Conservation (phyloP, 805 yeast genomes). For the Yamadazyma tumulicola region DNA sequence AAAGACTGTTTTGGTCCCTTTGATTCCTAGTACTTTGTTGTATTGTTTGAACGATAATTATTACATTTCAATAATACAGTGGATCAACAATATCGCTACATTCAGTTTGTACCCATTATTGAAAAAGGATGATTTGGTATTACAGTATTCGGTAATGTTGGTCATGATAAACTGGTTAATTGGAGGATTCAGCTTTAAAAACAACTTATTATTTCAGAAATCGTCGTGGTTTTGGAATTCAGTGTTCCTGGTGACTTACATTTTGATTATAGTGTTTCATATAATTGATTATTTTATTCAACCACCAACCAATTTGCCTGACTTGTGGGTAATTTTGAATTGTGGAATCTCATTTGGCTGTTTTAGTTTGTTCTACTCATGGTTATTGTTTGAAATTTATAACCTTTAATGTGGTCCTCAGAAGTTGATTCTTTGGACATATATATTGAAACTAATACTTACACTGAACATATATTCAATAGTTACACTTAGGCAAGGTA, state of each 20-base stretch:
- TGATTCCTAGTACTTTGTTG: conserved; percentile 78
- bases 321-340: conserved; percentile 80
- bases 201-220: conserved; percentile 21
- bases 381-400: conserved; percentile 58
- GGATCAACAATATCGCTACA: conserved; percentile 82
- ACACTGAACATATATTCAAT: too few relatives aligned
- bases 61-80: conserved; percentile 69
- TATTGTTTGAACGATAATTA: conserved; percentile 51
- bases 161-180: conserved; percentile 46
- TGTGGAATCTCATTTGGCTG: conserved; percentile 71
- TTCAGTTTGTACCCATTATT: conserved; percentile 89
- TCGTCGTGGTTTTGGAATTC: conserved; percentile 22
- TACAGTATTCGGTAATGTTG: conserved; percentile 67
- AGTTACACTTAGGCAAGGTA: conserved; percentile 39
- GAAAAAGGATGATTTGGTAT: conserved; percentile 63
- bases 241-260: conserved; percentile 25
- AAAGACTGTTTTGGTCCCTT: conserved; percentile 83
- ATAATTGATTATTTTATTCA: conserved; percentile 44
- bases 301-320: conserved; percentile 70
- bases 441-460: background rate
- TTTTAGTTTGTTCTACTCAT: conserved; percentile 74
- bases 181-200: conserved; percentile 19
- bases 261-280: conserved; percentile 50
- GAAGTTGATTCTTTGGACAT: background rate
- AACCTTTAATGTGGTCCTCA: conserved; percentile 7